phyloP scores from a whole-genome alignment of 2,329 filamentous ascomycete species.

The Coniochaeta sp. region DNA sequence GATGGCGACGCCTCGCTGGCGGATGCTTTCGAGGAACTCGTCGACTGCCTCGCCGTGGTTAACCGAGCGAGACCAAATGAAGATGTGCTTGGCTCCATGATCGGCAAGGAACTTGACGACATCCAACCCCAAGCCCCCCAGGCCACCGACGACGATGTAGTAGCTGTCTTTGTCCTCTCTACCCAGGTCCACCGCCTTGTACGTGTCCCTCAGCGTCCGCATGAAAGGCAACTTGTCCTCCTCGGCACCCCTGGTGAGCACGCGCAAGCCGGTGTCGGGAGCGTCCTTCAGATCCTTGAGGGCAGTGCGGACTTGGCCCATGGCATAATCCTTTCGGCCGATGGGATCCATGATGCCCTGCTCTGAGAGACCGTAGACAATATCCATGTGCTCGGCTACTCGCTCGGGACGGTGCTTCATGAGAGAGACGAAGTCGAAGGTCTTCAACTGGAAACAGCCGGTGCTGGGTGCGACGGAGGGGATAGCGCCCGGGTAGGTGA shows the following conservation, averaged over 20 bases:
- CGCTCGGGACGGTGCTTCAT: not conserved
- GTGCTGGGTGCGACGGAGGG: not conserved
- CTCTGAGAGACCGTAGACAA: not conserved
- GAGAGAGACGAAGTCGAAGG: not conserved
- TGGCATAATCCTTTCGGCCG: not conserved
- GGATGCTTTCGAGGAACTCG: constrained; percentile 9
- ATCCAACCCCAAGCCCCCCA: constrained; percentile 49
- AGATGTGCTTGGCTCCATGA: constrained; percentile 43
- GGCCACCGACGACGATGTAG: constrained; percentile 50
- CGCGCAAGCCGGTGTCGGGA: not conserved
- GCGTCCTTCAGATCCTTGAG: not conserved
- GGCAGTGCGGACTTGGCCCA: not conserved
- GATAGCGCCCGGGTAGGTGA: not conserved
- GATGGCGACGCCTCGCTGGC: constrained; percentile 26
- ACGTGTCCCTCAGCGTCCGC: not conserved
- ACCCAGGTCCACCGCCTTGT: constrained; percentile 21
- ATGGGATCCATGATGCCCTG: not conserved
- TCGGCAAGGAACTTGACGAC: constrained; percentile 43
- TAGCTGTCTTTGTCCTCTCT: constrained; percentile 6
- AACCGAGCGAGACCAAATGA: constrained; percentile 43
- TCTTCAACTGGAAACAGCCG: not conserved
- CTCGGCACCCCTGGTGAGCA: not conserved
- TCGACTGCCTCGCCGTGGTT: constrained; percentile 15
- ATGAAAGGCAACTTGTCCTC: not conserved
- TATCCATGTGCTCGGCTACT: not conserved